Conservation (phyloP, 192 early-diverging fungal genomes). For the Coemansia sp. region DNA sequence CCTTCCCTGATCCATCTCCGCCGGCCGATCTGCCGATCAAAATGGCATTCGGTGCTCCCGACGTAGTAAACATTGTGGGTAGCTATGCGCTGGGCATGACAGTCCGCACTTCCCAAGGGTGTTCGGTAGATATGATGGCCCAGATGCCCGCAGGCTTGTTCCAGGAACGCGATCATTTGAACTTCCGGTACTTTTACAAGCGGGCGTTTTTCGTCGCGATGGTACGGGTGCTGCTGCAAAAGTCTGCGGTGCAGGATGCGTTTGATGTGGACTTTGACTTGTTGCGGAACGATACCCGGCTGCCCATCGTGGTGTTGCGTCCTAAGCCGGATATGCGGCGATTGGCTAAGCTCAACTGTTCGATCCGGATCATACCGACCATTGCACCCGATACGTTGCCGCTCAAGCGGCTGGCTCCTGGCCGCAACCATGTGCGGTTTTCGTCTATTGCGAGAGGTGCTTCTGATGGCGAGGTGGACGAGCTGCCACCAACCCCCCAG, state of each 20-base stretch:
- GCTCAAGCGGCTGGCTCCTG: conserved; percentile 68
- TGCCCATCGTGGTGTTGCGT: conserved; percentile 61
- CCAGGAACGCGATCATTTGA: conserved; percentile 90
- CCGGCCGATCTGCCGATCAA: conserved; percentile 68
- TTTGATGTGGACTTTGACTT: conserved; percentile 55
- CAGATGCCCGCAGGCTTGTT: conserved; percentile 84
- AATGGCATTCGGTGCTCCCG: conserved; percentile 75
- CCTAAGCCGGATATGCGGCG: conserved; percentile 32
- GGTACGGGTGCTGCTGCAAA: conserved; percentile 46
- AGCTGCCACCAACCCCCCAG: conserved; percentile 69
- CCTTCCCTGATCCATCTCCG: conserved; percentile 77
- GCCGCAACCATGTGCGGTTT: conserved; percentile 77
- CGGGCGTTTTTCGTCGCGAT: conserved; percentile 87
- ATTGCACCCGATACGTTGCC: conserved; percentile 66
- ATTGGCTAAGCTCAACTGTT: conserved; percentile 12
- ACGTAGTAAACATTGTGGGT: conserved; percentile 77
- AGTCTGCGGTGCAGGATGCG: conserved; percentile 49
- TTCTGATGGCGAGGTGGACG: conserved; percentile 7
- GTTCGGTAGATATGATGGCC: conserved; percentile 87
- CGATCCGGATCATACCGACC: conserved; percentile 79
- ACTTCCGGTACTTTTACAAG: conserved; percentile 94
- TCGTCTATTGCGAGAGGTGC: conserved; percentile 21
- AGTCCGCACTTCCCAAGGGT: conserved; percentile 55
- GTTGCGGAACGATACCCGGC: conserved; percentile 62
- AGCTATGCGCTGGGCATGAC: conserved; percentile 82